Evolutionary conservation across 768 basidiomycete genomes (phyloP), one percentile per base, ranked within the genome.

Genomic region (Tricholoma furcatifolium): DNA sequence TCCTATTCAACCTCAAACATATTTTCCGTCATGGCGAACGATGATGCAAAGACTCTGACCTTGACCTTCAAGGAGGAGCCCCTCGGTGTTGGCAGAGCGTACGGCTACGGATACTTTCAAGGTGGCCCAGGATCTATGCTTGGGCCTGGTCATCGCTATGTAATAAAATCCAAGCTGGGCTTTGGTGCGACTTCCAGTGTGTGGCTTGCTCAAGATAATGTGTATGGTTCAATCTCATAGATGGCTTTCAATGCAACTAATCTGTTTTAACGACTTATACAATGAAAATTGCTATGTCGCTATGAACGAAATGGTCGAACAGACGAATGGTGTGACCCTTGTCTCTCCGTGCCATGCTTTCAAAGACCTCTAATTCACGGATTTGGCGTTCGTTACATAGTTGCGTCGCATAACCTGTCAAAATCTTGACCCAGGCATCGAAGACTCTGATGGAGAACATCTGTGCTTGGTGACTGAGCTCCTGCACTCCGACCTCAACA

Each of bases 171-270:
- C 10, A 70, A 70, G 51, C 63, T 71, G 6, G 68, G 67, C 11
- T 70, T 65, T 66, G 68, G 69, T 11, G 63, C 61, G 63, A 53
- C 60, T 27, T 65, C 67, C 2, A 70, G 65, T 48, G 58, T 57
- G 18, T 71, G 69, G 67, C 56, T 70, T 30, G 66, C 65, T 15
- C 56, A 46, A 21, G 65, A 70, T 54, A 32, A 51, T 40, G 40
- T 52, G 67, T 65, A 51, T 6, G n/a, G 62, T 56, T 43, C 30
- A 15, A 14, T 24, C 21, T 41, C 10, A 31, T 20, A 24, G 43
- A 41, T 24, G 31, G 12, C 12, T 47, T 17, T 40, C 39, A 17
- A 43, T 48, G 15, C 14, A 50, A 50, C 47, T 39, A 11, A 23
- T 31, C 35, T 18, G n/a, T 39, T 20, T 23, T 41, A 42, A 21